Evolutionary conservation across 1,139 yeast species (phyloP).

Genomic region (Magnusiomyces suaveolens): DNA sequence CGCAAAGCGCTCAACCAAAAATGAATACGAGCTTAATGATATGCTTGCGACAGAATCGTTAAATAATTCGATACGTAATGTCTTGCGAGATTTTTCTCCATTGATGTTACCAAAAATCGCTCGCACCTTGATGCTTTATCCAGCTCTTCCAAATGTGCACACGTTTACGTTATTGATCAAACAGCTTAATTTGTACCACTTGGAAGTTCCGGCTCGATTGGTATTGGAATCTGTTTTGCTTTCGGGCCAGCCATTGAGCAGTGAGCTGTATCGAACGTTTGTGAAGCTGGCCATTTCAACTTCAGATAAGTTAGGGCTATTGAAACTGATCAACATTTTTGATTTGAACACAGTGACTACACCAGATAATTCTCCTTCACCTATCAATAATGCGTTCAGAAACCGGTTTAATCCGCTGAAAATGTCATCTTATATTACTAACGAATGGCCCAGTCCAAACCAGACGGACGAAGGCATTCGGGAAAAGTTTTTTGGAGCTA

Average conservation of each 20-base stretch:
- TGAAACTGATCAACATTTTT: conserved; percentile 16
- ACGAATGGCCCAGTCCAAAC: conserved; percentile 8
- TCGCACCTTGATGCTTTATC: conserved; percentile 16
- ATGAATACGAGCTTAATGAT: not conserved
- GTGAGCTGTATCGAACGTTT: conserved; percentile 18
- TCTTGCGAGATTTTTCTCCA: not conserved
- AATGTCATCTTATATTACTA: conserved; percentile 10
- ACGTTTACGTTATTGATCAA: conserved; percentile 21
- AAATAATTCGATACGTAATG: not conserved
- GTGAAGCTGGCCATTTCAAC: conserved; percentile 19
- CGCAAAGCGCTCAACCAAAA: not conserved
- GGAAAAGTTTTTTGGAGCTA: conserved; percentile 12
- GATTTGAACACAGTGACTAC: conserved; percentile 12
- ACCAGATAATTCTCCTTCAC: conserved; percentile 10
- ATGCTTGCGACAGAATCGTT: not conserved
- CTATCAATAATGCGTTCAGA: conserved; percentile 10
- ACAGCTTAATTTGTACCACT: conserved; percentile 17
- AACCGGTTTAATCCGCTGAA: conserved; percentile 9
- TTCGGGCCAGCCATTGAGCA: conserved; percentile 19
- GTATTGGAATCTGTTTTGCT: conserved; percentile 21
- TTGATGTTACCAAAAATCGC: conserved; percentile 11
- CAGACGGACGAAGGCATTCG: conserved; percentile 11
- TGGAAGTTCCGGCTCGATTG: conserved; percentile 22
- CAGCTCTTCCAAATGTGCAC: conserved; percentile 20
- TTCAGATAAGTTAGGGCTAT: conserved; percentile 16